These are phyloP conservation scores for Cryphonectria carpinicola DNA, from an alignment of 2,329 filamentous ascomycete genomes.

Conservation along the genomic window DNA sequence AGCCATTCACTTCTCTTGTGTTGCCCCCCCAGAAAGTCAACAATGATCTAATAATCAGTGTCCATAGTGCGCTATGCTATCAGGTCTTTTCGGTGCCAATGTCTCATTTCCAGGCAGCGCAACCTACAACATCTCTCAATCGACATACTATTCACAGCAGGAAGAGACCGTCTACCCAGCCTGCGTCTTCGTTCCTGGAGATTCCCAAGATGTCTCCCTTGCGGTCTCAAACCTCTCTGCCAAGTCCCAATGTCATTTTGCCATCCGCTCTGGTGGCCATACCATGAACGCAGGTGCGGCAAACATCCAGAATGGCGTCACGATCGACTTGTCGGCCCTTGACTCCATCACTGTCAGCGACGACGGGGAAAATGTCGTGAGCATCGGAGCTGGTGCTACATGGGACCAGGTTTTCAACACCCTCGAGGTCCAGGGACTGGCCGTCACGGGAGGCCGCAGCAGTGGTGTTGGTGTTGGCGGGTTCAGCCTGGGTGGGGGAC, in stretches of 20 bases:
- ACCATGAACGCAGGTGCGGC: not conserved
- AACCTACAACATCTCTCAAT: not conserved
- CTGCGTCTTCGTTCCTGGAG: not conserved
- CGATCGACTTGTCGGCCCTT: slow-evolving; percentile 4
- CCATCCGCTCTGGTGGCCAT: slow-evolving; percentile 14
- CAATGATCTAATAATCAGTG: not conserved
- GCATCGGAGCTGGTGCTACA: slow-evolving; percentile 37
- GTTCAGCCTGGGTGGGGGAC: slow-evolving; percentile 38
- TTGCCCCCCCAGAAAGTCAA: not conserved
- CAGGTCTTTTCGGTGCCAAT: not conserved
- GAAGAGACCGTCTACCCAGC: slow-evolving; percentile 1
- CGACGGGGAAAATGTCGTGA: slow-evolving; percentile 35
- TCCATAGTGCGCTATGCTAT: not conserved
- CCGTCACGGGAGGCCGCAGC: slow-evolving; percentile 35
- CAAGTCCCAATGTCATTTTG: not conserved
- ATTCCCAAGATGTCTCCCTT: not conserved
- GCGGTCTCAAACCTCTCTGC: not conserved
- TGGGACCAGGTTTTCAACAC: slow-evolving; percentile 38
- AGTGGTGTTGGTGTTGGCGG: slow-evolving; percentile 37
- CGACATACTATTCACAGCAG: not conserved
- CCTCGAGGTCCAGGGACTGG: slow-evolving; percentile 32
- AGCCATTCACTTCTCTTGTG: not conserved
- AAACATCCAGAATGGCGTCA: not conserved
- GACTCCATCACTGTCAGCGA: slow-evolving; percentile 1
- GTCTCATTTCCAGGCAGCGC: not conserved